These are phyloP conservation scores for Trichoderma harzianum DNA, from an alignment of 2,329 filamentous ascomycete species.

Conservation along the genomic window DNA sequence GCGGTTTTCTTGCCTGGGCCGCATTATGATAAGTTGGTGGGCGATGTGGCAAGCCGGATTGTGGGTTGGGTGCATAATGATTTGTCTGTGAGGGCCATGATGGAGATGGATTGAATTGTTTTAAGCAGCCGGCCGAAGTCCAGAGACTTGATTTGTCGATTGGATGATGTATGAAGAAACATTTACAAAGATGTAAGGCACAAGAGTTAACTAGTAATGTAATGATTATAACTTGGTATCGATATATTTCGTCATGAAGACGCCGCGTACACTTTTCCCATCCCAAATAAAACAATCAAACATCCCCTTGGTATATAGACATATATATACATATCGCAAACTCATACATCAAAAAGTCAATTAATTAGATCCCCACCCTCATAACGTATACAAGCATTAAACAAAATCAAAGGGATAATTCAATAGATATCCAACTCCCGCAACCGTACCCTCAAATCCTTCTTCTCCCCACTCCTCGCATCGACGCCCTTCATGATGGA, in stretches of 20 bases:
- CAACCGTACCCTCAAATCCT: slow-evolving; percentile 29
- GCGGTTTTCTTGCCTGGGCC: slow-evolving; percentile 72
- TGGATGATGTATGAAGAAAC: background rate
- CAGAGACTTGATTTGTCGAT: background rate
- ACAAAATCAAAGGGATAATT: background rate
- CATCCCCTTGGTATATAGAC: background rate
- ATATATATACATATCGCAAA: background rate
- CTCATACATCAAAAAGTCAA: background rate
- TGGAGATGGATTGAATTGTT: slow-evolving; percentile 24
- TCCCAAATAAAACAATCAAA: background rate
- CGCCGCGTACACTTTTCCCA: background rate
- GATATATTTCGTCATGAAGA: background rate
- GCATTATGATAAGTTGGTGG: slow-evolving; percentile 74
- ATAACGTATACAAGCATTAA: background rate
- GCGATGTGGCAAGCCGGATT: slow-evolving; percentile 65
- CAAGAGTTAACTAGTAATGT: background rate
- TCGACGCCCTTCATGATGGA: slow-evolving; percentile 29
- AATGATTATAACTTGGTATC: background rate
- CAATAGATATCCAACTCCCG: slow-evolving; percentile 37
- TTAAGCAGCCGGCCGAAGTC: background rate
- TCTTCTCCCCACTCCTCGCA: slow-evolving; percentile 24
- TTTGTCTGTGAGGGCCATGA: slow-evolving; percentile 41
- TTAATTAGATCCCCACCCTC: background rate
- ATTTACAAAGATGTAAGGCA: background rate
- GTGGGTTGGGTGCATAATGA: slow-evolving; percentile 68